Percentiles rank a stretch among this genome's conserved stretches.
Conservation (phyloP, 2,329 filamentous ascomycete genomes). For the Coniochaeta hoffmannii region DNA sequence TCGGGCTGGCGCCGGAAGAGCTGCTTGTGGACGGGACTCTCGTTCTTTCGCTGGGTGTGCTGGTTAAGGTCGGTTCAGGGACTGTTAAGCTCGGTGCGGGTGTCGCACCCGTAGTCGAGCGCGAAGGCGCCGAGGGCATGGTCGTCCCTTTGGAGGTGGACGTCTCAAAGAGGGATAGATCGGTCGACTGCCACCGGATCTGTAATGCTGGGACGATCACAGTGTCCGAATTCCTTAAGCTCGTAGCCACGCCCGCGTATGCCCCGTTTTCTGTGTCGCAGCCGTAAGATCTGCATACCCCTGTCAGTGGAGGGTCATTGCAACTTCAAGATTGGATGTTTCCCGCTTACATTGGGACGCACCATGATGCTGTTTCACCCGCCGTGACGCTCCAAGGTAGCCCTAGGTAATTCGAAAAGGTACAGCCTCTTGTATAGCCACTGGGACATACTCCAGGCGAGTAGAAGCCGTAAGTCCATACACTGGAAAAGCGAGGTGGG, state of each 20-base stretch:
- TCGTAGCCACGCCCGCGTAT: not conserved
- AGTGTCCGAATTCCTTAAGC: not conserved
- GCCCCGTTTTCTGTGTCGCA: too few species aligned
- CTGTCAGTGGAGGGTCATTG: not conserved
- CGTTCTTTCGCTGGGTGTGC: not conserved
- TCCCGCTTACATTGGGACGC: not conserved
- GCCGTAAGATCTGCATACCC: not conserved
- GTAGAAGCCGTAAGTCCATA: too few species aligned
- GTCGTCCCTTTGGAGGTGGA: not conserved
- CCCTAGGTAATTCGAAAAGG: not conserved
- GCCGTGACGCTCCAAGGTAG: not conserved
- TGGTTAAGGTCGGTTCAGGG: not conserved
- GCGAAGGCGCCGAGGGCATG: not conserved
- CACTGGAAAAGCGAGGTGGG: too few species aligned
- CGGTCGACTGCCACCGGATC: not conserved
- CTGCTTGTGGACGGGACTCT: not conserved
- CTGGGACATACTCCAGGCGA: not conserved
- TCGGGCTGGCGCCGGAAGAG: not conserved
- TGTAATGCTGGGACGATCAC: not conserved
- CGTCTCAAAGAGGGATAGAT: not conserved
- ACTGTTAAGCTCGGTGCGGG: not conserved
- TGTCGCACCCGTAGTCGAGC: not conserved
- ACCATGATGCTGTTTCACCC: not conserved
- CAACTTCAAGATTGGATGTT: not conserved
- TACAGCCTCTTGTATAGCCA: not conserved